phyloP scores from a whole-genome alignment of 129 eudicot genomes.

The Glebionis coronaria region DNA sequence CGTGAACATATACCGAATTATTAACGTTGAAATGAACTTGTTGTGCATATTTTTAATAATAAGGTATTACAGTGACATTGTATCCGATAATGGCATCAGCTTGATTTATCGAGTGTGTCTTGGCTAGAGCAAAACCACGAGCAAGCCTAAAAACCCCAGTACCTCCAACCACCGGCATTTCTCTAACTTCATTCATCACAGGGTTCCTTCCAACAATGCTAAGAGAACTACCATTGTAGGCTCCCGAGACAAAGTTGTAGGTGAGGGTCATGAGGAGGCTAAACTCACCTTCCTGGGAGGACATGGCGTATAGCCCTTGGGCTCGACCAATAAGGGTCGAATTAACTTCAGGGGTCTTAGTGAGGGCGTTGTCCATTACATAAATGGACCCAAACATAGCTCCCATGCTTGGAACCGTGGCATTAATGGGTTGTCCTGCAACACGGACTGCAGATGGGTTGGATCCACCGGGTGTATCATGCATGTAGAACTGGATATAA shows the following conservation, averaged over 20 bases:
- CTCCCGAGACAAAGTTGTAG: constrained; percentile 28
- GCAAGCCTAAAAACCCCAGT: constrained; percentile 33
- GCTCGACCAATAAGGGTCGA: constrained; percentile 53
- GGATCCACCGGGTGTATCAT: constrained; percentile 40
- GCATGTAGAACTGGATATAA: constrained; percentile 64
- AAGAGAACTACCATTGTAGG: constrained; percentile 40
- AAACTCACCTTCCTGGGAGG: constrained; percentile 21
- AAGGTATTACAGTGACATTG: constrained; percentile 31
- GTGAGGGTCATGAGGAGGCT: constrained; percentile 40
- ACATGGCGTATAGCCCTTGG: constrained; percentile 37
- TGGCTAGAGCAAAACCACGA: not conserved
- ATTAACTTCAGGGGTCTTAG: constrained; percentile 30
- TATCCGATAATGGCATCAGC: constrained; percentile 37
- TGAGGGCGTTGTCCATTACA: constrained; percentile 41
- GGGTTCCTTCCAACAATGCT: constrained; percentile 38
- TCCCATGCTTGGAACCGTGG: constrained; percentile 3
- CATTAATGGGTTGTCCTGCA: constrained; percentile 25
- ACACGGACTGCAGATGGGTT: constrained; percentile 43
- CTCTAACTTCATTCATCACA: constrained; percentile 29
- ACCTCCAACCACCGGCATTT: constrained; percentile 53
- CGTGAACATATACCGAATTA: too few relatives aligned
- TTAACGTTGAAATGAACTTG: not conserved
- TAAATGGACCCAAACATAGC: constrained; percentile 25
- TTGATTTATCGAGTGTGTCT: constrained; percentile 22
- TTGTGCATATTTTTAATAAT: constrained; percentile 12